phyloP scores from a whole-genome alignment of 2,329 filamentous ascomycete species.

The Fusarium mexicanum region DNA sequence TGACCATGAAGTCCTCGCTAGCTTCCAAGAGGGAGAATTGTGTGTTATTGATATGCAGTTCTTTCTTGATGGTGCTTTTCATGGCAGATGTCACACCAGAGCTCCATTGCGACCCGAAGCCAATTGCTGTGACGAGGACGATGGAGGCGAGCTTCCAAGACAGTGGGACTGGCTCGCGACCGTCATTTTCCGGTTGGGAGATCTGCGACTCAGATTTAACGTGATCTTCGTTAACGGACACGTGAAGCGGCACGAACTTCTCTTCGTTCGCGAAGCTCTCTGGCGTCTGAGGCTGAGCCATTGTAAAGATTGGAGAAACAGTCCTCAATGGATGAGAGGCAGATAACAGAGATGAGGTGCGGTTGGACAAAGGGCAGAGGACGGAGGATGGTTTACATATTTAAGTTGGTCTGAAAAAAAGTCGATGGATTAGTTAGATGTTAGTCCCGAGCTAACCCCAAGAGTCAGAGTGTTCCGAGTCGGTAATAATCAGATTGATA shows the following conservation, averaged over 20 bases:
- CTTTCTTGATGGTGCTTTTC: slow-evolving; percentile 68
- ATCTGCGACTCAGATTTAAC: not conserved
- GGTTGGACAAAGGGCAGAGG: no score
- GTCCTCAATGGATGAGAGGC: not conserved
- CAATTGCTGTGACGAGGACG: slow-evolving; percentile 60
- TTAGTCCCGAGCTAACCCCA: not conserved
- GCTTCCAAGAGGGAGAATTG: slow-evolving; percentile 67
- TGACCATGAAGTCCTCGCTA: slow-evolving; percentile 69
- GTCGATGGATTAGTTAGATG: not conserved
- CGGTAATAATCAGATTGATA: not conserved
- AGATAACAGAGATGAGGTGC: no score
- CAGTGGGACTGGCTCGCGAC: not conserved
- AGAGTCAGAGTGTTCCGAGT: not conserved
- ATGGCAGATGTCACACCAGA: slow-evolving; percentile 66
- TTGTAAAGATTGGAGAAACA: not conserved
- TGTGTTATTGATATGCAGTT: slow-evolving; percentile 67
- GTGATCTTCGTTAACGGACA: not conserved
- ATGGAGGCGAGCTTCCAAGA: slow-evolving; percentile 50
- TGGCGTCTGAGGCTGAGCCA: not conserved
- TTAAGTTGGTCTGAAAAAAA: not conserved
- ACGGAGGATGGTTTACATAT: not conserved
- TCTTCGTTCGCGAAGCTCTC: not conserved
- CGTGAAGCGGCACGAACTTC: not conserved
- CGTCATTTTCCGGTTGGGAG: not conserved
- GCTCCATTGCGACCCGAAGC: slow-evolving; percentile 68